phyloP scores from a whole-genome alignment of 2,329 filamentous ascomycete genomes.

The Pseudogymnoascus sp. region DNA sequence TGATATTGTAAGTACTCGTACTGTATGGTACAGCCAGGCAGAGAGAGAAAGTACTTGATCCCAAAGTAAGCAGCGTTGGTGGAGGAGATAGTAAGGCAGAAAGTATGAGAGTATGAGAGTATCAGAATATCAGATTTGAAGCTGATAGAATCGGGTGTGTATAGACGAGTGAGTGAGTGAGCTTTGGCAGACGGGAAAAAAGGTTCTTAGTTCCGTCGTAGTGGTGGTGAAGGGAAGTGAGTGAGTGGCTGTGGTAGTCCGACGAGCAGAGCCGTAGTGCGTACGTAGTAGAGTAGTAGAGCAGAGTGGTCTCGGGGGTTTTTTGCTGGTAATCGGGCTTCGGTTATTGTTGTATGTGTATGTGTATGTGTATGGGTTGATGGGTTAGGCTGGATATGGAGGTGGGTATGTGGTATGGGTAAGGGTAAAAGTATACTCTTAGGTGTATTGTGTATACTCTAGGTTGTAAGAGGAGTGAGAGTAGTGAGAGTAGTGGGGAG shows the following conservation, averaged over 20 bases:
- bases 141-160: neutral
- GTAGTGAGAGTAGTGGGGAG: neutral
- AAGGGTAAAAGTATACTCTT: neutral
- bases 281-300: neutral
- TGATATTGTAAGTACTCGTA: neutral
- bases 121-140: neutral
- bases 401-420: neutral
- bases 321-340: neutral
- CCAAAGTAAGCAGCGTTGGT: neutral
- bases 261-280: neutral
- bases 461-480: neutral
- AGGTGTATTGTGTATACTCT: too few species aligned
- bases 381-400: neutral
- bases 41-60: neutral
- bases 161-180: neutral
- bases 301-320: neutral
- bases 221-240: neutral
- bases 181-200: neutral
- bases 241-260: neutral
- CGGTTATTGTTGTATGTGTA: neutral
- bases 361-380: neutral
- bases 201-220: neutral
- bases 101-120: neutral
- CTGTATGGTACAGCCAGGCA: neutral
- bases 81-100: neutral